Percentiles rank a stretch among this genome's conserved stretches.
Conservation (phyloP, 352 stramenopile species). For the Phytopythium oedochilum region DNA sequence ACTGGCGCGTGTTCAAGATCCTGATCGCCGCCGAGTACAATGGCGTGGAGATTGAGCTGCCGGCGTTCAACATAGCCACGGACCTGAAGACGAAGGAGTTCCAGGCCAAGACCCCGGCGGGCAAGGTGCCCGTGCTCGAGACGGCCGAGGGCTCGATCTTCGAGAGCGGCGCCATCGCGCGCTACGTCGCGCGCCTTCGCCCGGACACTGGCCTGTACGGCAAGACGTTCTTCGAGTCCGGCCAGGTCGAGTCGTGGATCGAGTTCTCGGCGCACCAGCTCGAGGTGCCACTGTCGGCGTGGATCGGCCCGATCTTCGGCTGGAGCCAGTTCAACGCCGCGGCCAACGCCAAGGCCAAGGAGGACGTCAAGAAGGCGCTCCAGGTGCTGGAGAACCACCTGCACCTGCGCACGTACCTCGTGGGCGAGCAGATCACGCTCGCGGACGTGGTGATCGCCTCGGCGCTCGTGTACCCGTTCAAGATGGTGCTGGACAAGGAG, state of each 20-base stretch:
- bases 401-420: constrained; percentile 87
- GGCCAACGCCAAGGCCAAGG: constrained; percentile 80
- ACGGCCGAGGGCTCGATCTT: constrained; percentile 84
- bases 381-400: constrained; percentile 88
- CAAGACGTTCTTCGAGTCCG: constrained; percentile 88
- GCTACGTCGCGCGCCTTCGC: constrained; percentile 89
- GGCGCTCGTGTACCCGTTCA: constrained; percentile 93
- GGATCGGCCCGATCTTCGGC: constrained; percentile 89
- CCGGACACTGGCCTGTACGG: constrained; percentile 86
- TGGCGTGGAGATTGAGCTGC: constrained; percentile 77
- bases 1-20: constrained; percentile 92
- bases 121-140: constrained; percentile 86
- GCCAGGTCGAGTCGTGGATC: constrained; percentile 91
- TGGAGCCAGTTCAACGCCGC: constrained; percentile 74
- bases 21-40: constrained; percentile 95
- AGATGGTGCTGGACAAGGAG: constrained; percentile 88
- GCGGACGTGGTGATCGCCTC: constrained; percentile 90
- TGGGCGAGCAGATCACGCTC: constrained; percentile 90
- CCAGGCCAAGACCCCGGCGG: constrained; percentile 81
- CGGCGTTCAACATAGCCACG: constrained; percentile 61
- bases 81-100: constrained; percentile 67
- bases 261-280: constrained; percentile 91
- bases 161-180: constrained; percentile 91
- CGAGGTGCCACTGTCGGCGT: constrained; percentile 86
- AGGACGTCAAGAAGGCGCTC: constrained; percentile 85